Evolutionary conservation across 1,284 basidiomycete genomes (phyloP), one percentile per base, ranked within the genome.

Genomic region (Austroboletus niveus): DNA sequence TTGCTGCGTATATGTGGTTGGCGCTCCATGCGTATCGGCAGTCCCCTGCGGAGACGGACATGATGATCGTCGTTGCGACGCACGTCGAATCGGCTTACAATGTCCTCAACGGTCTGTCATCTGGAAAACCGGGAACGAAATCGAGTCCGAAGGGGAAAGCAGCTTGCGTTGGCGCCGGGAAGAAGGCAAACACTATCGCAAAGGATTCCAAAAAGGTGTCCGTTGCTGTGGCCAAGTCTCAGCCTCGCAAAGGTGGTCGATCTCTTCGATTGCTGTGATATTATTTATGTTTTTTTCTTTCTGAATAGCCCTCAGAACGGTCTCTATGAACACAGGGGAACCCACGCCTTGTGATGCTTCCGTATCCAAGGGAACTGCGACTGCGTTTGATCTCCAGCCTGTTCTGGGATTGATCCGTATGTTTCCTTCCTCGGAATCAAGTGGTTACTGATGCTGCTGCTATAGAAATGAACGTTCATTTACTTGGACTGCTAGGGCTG

Each of bases 401-500:
- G 38, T 56, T 29, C 46, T 56, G 12, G 49, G 52, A 43, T 57
- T 57, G 55, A 52, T 57, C 27, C 54, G 68, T 67, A 53, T 30
- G 66, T 9, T 1, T 34, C 31, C 5, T 5, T 22, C 12, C 12
- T 31, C 3, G 9, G 12, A 8, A 17, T 42, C 8, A 2, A 9
- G 10, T 32, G 5, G 27, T 9, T 49, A 34, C 56, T 58, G 46
- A 56, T n/a, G 14, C 27, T 1, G 8, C 34, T 44, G 11, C 8
- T 5, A 5, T 40, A 69, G 90, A 83, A 46, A 77, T 85, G 53
- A 74, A 82, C 10, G 69, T 82, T 0, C 77, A 84, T 35, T 70
- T 94, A 29, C 76, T 91, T n/a, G 88, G 89, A 5, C 62, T 93
- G 7, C 68, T 82, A 11, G 74, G 74, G 0, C 68, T 81, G 1